A percentile compares a stretch with the other conserved stretches of the same genome.
phyloP scores from a whole-genome alignment of 495 filamentous ascomycete genomes.

The Neurospora sp. region DNA sequence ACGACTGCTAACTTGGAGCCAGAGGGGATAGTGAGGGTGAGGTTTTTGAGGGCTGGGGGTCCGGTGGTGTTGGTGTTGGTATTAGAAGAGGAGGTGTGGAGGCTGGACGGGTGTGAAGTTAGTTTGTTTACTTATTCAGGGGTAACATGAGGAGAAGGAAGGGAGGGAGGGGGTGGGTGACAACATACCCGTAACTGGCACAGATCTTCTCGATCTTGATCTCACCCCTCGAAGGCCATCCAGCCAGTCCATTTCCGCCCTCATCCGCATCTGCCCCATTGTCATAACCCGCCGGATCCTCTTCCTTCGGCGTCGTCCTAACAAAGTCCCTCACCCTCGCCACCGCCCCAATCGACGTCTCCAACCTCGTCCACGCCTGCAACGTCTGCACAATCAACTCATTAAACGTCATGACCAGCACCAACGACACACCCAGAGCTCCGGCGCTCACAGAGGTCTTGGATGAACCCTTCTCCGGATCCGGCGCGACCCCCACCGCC shows the following conservation, averaged over 20 bases:
- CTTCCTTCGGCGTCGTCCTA: not conserved
- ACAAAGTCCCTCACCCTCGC: constrained; percentile 34
- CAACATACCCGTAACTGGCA: constrained; percentile 15
- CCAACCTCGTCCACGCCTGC: constrained; percentile 33
- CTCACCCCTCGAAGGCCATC: constrained; percentile 16
- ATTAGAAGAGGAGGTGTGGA: not conserved
- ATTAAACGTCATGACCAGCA: constrained; percentile 19
- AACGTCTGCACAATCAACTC: constrained; percentile 10
- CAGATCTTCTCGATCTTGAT: constrained; percentile 16
- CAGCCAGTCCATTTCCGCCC: constrained; percentile 8
- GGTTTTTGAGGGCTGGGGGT: not conserved
- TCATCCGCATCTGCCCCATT: not conserved
- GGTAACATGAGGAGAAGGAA: not conserved
- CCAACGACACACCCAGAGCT: constrained; percentile 2
- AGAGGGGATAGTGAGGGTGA: constrained; percentile 9
- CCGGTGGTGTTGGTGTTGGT: not conserved
- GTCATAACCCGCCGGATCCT: not conserved
- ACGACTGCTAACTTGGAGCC: constrained; percentile 18
- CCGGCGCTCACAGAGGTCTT: not conserved
- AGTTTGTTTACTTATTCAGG: not conserved
- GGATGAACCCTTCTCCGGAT: not conserved
- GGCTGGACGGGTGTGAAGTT: not conserved
- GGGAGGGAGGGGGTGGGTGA: not conserved
- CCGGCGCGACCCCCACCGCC: constrained; percentile 12
- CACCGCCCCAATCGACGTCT: constrained; percentile 44